Evolutionary conservation across 495 filamentous ascomycete species (phyloP).

Genomic region (Hypoxylon crocopeplum): DNA sequence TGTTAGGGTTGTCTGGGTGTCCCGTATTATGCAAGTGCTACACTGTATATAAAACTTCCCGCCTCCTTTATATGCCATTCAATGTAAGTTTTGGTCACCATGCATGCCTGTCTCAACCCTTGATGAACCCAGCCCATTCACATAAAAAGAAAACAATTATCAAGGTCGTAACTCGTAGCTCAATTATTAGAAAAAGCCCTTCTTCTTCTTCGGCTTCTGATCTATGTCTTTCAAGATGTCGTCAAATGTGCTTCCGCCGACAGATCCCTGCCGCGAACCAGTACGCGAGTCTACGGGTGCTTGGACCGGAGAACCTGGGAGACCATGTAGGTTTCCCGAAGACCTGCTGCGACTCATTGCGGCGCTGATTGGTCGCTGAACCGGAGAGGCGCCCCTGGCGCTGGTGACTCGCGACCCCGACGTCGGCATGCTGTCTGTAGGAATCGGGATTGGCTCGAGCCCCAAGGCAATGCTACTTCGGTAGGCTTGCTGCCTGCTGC

Average conservation of each 20-base stretch:
- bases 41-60: conserved; percentile 16
- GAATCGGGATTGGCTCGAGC: conserved; percentile 50
- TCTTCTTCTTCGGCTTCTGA: conserved; percentile 53
- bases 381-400: conserved; percentile 34
- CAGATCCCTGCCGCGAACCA: conserved; percentile 48
- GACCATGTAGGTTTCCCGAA: conserved; percentile 36
- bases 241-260: conserved; percentile 65
- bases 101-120: conserved; percentile 11
- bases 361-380: conserved; percentile 38
- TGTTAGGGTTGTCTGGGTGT: conserved; percentile 2
- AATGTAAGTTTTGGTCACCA: conserved; percentile 9
- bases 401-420: conserved; percentile 34
- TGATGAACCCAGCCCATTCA: neutral
- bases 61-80: conserved; percentile 21
- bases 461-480: conserved; percentile 55
- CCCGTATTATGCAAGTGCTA: conserved; percentile 27
- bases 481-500: conserved; percentile 39
- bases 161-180: conserved; percentile 22
- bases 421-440: conserved; percentile 19
- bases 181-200: conserved; percentile 45
- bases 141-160: neutral
- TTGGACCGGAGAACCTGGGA: conserved; percentile 23
- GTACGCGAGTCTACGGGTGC: conserved; percentile 23
- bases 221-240: conserved; percentile 65
- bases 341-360: conserved; percentile 39